Conservation (phyloP, 495 filamentous ascomycete species). For the Cercophora samala region DNA sequence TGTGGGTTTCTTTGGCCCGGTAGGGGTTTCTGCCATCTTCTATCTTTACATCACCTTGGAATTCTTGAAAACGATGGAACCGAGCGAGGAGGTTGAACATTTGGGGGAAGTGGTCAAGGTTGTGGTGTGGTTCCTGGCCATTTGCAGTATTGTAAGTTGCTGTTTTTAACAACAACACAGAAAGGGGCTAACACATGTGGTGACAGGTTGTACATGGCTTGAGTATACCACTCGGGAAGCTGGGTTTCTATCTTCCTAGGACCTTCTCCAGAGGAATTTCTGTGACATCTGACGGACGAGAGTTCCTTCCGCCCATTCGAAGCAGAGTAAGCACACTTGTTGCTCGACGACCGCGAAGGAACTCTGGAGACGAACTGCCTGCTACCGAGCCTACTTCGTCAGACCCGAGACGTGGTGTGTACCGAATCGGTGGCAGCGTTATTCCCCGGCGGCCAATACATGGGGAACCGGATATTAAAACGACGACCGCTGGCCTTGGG, state of each 20-base stretch:
- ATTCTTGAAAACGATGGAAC: constrained; percentile 57
- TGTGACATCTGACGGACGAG: constrained; percentile 21
- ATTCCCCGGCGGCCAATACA: constrained; percentile 20
- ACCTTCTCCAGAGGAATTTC: constrained; percentile 60
- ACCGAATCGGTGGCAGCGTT: constrained; percentile 45
- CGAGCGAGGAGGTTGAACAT: constrained; percentile 62
- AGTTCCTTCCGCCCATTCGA: constrained; percentile 20
- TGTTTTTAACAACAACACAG: background rate
- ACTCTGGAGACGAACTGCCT: constrained; percentile 22
- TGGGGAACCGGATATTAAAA: background rate
- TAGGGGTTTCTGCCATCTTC: constrained; percentile 90
- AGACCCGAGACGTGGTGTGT: constrained; percentile 37
- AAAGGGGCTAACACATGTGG: no score
- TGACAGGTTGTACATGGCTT: constrained; percentile 77
- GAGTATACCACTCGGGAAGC: constrained; percentile 78
- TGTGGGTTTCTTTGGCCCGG: constrained; percentile 90
- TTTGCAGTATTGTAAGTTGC: constrained; percentile 77
- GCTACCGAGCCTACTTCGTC: constrained; percentile 19
- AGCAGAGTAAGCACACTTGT: constrained; percentile 28
- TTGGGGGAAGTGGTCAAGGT: constrained; percentile 63
- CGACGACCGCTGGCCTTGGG: background rate
- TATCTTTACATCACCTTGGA: constrained; percentile 79
- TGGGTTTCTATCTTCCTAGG: constrained; percentile 73
- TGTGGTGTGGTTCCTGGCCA: constrained; percentile 81
- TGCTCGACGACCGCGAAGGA: constrained; percentile 24